Conservation (phyloP, 306 rosid genomes). For the Glycyrrhiza uralensis region DNA sequence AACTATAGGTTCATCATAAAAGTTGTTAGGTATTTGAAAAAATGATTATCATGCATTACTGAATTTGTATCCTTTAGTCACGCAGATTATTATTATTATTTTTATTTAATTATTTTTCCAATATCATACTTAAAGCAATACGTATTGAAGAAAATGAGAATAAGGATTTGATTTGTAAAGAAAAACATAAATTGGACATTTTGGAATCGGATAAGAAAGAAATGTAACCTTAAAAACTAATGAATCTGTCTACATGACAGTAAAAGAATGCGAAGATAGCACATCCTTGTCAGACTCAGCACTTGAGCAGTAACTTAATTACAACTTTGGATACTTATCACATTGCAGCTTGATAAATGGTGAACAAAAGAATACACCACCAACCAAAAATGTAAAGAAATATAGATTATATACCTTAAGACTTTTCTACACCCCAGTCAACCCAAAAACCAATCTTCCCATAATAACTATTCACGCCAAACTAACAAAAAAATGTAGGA, state of each 20-base stretch:
- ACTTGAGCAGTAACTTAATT: constrained; percentile 41
- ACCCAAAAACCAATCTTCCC: constrained; percentile 39
- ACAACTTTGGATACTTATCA: constrained; percentile 44
- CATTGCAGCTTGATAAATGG: constrained; percentile 36
- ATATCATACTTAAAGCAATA: neutral
- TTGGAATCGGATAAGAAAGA: constrained; percentile 8
- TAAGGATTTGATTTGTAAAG: constrained; percentile 10
- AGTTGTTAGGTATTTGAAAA: neutral
- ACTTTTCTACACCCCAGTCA: constrained; percentile 39
- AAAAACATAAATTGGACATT: neutral
- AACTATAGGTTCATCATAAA: neutral
- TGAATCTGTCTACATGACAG: constrained; percentile 9
- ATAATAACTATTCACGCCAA: constrained; percentile 33
- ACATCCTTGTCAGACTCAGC: constrained; percentile 34
- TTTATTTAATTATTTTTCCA: neutral
- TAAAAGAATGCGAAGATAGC: constrained; percentile 31
- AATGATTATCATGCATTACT: neutral
- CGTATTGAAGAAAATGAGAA: neutral
- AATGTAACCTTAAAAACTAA: constrained; percentile 22
- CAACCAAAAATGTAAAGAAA: constrained; percentile 49
- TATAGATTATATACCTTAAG: constrained; percentile 46
- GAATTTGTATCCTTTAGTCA: neutral
- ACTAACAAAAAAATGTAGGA: constrained; percentile 45
- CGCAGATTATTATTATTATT: neutral
- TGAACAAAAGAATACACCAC: constrained; percentile 48